Evolutionary conservation across 2,329 filamentous ascomycete species (phyloP).

Genomic region (Phialophora macrospora): DNA sequence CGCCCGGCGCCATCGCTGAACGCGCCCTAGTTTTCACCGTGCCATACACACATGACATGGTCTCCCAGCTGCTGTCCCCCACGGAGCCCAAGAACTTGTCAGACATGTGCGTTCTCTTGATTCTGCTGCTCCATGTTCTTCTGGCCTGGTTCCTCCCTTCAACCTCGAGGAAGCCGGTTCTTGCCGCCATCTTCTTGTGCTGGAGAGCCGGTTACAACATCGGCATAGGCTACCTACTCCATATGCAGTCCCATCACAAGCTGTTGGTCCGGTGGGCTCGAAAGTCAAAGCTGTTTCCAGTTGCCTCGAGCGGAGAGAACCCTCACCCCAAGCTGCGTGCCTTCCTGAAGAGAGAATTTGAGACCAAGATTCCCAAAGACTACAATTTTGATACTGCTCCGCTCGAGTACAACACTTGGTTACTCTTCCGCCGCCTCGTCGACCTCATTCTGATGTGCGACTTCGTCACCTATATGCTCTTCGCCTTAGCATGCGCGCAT

Average conservation of each 20-base stretch:
- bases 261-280: constrained; percentile 86
- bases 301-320: constrained; percentile 79
- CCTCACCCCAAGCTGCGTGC: constrained; percentile 81
- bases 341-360: constrained; percentile 84
- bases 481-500: constrained; percentile 84
- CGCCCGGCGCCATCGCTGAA: neutral
- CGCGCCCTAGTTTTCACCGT: constrained; percentile 80
- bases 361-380: constrained; percentile 91
- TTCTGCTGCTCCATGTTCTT: constrained; percentile 76
- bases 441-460: constrained; percentile 99
- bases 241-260: constrained; percentile 86
- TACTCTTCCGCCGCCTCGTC: constrained; percentile 91
- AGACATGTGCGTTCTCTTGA: constrained; percentile 76
- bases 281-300: constrained; percentile 82
- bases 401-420: constrained; percentile 98
- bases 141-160: constrained; percentile 74
- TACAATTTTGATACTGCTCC: constrained; percentile 93
- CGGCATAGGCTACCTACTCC: constrained; percentile 87
- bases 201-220: constrained; percentile 93
- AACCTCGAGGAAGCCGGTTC: constrained; percentile 72
- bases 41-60: constrained; percentile 97
- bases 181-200: constrained; percentile 83
- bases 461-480: constrained; percentile 95
- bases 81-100: constrained; percentile 94
- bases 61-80: constrained; percentile 92